Percentiles rank a stretch among this genome's conserved stretches.
These are phyloP conservation scores for Alternaria angustiovoidea DNA, from an alignment of 2,329 filamentous ascomycete genomes.

Conservation along the genomic window DNA sequence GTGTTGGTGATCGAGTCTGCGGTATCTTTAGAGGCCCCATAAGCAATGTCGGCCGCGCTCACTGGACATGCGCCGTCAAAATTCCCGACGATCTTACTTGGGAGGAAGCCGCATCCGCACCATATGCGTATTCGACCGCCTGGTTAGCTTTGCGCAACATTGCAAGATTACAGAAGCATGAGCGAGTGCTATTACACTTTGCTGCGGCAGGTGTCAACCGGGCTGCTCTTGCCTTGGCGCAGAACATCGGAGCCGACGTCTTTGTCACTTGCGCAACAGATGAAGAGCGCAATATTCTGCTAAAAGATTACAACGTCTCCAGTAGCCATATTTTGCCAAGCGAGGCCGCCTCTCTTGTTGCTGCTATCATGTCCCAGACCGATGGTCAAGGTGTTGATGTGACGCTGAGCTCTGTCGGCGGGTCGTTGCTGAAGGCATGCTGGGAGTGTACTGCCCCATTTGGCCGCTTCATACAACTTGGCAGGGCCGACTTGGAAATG, in stretches of 20 bases:
- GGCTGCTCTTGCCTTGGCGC: slow-evolving; percentile 2
- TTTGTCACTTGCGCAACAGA: neutral
- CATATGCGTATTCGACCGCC: neutral
- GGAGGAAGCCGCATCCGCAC: neutral
- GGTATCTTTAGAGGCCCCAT: slow-evolving; percentile 1
- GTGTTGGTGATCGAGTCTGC: slow-evolving; percentile 7
- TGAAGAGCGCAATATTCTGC: neutral
- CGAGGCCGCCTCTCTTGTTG: neutral
- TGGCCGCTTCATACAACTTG: slow-evolving; percentile 4
- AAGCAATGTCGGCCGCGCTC: neutral
- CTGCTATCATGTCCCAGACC: neutral
- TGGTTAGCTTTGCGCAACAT: neutral
- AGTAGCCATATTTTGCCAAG: neutral
- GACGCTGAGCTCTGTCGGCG: neutral
- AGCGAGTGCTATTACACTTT: slow-evolving; percentile 1
- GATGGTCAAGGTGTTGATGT: slow-evolving; percentile 6
- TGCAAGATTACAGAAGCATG: neutral
- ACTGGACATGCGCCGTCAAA: neutral
- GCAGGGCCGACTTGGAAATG: slow-evolving; percentile 2
- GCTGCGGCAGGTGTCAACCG: neutral
- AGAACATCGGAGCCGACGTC: neutral
- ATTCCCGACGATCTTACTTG: neutral
- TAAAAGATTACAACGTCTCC: neutral
- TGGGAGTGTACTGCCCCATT: slow-evolving; percentile 7
- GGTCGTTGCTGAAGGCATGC: slow-evolving; percentile 1